Evolutionary conservation across 2,329 filamentous ascomycete genomes (phyloP).

Genomic region (Basipetospora sp.): DNA sequence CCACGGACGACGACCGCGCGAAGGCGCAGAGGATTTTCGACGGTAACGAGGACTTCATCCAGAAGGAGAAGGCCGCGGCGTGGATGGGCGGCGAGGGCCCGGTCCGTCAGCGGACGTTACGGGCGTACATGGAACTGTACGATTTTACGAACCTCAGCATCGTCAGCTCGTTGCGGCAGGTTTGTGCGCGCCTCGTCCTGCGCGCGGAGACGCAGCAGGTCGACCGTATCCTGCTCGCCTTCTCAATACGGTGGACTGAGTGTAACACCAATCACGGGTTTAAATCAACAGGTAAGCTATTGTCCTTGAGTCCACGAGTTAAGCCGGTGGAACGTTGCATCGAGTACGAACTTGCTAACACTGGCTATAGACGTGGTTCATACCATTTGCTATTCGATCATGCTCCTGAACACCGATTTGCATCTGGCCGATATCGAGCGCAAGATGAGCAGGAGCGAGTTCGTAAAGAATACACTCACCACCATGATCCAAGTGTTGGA

Average conservation of each 20-base stretch:
- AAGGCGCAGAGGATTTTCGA: slow-evolving; percentile 74
- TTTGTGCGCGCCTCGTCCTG: slow-evolving; percentile 70
- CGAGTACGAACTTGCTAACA: too few relatives aligned
- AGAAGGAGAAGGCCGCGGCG: slow-evolving; percentile 64
- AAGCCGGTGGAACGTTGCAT: too few relatives aligned
- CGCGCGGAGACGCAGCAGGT: slow-evolving; percentile 93
- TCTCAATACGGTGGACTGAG: slow-evolving; percentile 79
- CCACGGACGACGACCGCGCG: slow-evolving; percentile 54
- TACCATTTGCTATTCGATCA: slow-evolving; percentile 89
- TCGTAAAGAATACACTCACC: slow-evolving; percentile 89
- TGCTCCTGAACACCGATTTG: slow-evolving; percentile 89
- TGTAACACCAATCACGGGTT: slow-evolving; percentile 91
- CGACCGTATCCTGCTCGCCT: slow-evolving; percentile 79
- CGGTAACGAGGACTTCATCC: slow-evolving; percentile 67
- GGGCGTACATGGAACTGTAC: slow-evolving; percentile 84
- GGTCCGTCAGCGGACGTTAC: slow-evolving; percentile 41
- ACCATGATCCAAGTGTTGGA: slow-evolving; percentile 65
- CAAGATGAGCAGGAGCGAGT: slow-evolving; percentile 91
- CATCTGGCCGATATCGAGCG: slow-evolving; percentile 89
- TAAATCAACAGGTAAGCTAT: slow-evolving; percentile 59
- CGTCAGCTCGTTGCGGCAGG: slow-evolving; percentile 57
- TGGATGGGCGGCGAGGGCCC: slow-evolving; percentile 71
- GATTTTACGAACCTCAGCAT: slow-evolving; percentile 74
- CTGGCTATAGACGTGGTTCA: slow-evolving; percentile 65
- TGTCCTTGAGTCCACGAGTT: too few relatives aligned